phyloP scores from a whole-genome alignment of 176 grass and related monocot genomes.

The Raddia distichophylla region DNA sequence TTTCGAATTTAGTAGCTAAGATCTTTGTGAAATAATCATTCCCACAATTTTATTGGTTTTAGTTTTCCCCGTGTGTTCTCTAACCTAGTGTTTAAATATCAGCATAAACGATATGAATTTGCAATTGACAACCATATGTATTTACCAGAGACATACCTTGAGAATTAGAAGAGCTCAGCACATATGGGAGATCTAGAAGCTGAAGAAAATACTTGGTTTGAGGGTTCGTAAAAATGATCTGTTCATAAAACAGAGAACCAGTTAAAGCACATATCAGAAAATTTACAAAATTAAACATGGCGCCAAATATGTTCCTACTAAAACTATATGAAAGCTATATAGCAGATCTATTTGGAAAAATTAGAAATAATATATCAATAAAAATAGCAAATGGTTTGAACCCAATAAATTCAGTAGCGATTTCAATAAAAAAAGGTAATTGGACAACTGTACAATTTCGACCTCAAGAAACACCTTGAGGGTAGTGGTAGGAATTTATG shows the following conservation, averaged over 20 bases:
- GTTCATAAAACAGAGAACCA: conserved; percentile 37
- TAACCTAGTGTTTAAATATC: neutral
- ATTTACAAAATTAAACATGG: conserved; percentile 9
- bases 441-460: neutral
- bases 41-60: conserved; percentile 17
- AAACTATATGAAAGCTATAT: conserved; percentile 2
- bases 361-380: neutral
- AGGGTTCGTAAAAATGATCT: conserved; percentile 70
- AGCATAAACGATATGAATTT: neutral
- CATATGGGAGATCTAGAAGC: conserved; percentile 71
- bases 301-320: conserved; percentile 1
- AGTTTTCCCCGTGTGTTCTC: neutral
- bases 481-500: neutral
- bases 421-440: neutral
- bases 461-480: conserved; percentile 7
- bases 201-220: conserved; percentile 83
- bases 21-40: neutral
- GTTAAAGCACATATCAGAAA: conserved; percentile 21
- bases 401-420: neutral
- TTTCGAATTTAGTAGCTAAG: neutral
- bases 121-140: neutral
- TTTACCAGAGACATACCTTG: conserved; percentile 52
- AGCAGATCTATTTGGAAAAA: neutral
- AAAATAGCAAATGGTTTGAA: conserved; percentile 17
- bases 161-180: conserved; percentile 61